Percentiles rank a stretch among this genome's conserved stretches.
These are phyloP conservation scores for Fusarium nematophilum DNA, from an alignment of 2,329 filamentous ascomycete genomes.

Conservation along the genomic window DNA sequence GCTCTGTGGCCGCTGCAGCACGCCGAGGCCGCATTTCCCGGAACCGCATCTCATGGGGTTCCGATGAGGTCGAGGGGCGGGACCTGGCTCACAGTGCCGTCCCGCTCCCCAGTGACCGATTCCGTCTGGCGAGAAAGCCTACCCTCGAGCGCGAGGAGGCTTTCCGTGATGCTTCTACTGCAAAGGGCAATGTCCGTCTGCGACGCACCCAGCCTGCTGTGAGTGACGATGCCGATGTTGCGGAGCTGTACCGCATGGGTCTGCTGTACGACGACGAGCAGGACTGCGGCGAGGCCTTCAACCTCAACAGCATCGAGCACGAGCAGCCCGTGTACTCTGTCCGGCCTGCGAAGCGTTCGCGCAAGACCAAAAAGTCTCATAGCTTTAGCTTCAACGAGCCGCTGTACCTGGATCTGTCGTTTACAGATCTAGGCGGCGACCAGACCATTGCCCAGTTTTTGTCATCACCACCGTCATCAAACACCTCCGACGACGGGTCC, in stretches of 20 bases:
- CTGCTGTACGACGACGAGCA: conserved; percentile 58
- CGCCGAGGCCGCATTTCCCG: conserved; percentile 29
- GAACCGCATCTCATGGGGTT: conserved; percentile 22
- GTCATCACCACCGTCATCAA: conserved; percentile 27
- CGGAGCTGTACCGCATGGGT: conserved; percentile 57
- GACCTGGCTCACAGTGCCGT: conserved; percentile 50
- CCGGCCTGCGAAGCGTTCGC: conserved; percentile 49
- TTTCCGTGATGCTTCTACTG: conserved; percentile 55
- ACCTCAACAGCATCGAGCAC: conserved; percentile 53
- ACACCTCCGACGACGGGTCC: conserved; percentile 32
- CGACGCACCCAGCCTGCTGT: conserved; percentile 36
- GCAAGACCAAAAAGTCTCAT: conserved; percentile 40
- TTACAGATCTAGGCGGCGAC: conserved; percentile 56
- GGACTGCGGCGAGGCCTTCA: conserved; percentile 49
- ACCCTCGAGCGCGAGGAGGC: conserved; percentile 60
- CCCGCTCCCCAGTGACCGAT: conserved; percentile 52
- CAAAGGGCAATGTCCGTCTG: conserved; percentile 47
- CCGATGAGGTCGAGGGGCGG: conserved; percentile 47
- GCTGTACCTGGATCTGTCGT: conserved; percentile 55
- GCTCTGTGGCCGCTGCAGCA: too few species aligned
- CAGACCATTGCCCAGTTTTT: conserved; percentile 53
- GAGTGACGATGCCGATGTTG: conserved; percentile 51
- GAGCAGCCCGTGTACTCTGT: conserved; percentile 54
- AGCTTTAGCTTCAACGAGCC: conserved; percentile 41
- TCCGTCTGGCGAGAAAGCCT: conserved; percentile 50